phyloP scores from a whole-genome alignment of 2,329 filamentous ascomycete species.

The Thielaviopsis musarum region DNA sequence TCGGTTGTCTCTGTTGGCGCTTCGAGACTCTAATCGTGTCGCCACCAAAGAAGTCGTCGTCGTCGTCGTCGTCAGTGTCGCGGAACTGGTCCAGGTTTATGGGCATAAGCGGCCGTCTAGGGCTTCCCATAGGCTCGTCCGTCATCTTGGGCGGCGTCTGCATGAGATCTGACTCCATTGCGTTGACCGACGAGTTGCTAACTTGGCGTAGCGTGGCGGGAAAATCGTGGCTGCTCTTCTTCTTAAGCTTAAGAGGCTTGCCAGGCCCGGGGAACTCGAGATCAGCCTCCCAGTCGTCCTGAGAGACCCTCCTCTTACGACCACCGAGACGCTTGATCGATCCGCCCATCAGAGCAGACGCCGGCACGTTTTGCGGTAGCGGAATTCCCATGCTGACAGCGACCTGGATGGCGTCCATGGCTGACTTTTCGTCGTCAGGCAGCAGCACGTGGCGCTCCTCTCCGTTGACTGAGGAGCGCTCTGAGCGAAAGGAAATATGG shows the following conservation, averaged over 20 bases:
- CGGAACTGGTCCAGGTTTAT: conserved; percentile 47
- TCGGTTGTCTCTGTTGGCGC: conserved; percentile 33
- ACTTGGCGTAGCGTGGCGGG: conserved; percentile 54
- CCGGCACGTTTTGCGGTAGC: conserved; percentile 69
- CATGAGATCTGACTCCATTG: conserved; percentile 32
- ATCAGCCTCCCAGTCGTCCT: conserved; percentile 71
- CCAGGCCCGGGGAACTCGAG: conserved; percentile 47
- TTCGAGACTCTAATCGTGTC: conserved; percentile 55
- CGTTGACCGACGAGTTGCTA: conserved; percentile 35
- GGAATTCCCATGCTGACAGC: conserved; percentile 84
- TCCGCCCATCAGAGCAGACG: conserved; percentile 77
- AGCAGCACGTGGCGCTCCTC: conserved; percentile 81
- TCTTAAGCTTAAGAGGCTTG: conserved; percentile 47
- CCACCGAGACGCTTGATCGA: conserved; percentile 81
- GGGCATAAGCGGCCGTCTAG: conserved; percentile 13
- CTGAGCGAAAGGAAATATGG: conserved; percentile 65
- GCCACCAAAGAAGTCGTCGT: conserved; percentile 48
- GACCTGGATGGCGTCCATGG: conserved; percentile 69
- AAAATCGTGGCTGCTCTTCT: conserved; percentile 41
- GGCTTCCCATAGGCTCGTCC: background rate
- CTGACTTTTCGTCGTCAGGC: conserved; percentile 68
- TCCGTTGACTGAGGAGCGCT: conserved; percentile 56
- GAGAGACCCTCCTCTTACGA: conserved; percentile 53
- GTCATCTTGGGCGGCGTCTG: conserved; percentile 19
- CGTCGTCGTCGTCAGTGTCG: conserved; percentile 37